phyloP scores from a whole-genome alignment of 805 yeast species.

The Metschnikowia gruessii region DNA sequence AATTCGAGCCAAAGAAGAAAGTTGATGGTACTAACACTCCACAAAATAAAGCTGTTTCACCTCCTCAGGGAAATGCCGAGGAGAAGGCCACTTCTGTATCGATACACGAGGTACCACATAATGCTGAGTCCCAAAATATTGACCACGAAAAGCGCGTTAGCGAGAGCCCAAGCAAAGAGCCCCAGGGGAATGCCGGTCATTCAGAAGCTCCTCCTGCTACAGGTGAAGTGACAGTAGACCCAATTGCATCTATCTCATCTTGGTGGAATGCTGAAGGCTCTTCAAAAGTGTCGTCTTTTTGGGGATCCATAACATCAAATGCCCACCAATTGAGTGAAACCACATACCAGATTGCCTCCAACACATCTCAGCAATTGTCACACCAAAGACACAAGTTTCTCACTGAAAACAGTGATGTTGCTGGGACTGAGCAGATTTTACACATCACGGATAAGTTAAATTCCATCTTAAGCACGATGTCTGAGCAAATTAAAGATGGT shows the following conservation, averaged over 20 bases:
- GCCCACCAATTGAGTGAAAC: slow-evolving; percentile 49
- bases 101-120: not conserved
- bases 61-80: not conserved
- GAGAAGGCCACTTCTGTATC: not conserved
- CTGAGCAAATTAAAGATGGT: slow-evolving; percentile 47
- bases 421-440: slow-evolving; percentile 28
- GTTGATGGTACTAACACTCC: slow-evolving; percentile 1
- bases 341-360: slow-evolving; percentile 49
- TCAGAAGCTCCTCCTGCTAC: not conserved
- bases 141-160: not conserved
- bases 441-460: slow-evolving; percentile 31
- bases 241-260: slow-evolving; percentile 59
- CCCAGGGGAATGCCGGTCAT: not conserved
- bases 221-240: slow-evolving; percentile 40
- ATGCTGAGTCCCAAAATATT: not conserved
- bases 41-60: not conserved
- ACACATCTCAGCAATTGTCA: slow-evolving; percentile 40
- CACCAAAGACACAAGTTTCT: slow-evolving; percentile 39
- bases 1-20: slow-evolving; percentile 36
- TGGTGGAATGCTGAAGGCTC: slow-evolving; percentile 80
- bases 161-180: not conserved
- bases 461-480: slow-evolving; percentile 35
- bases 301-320: slow-evolving; percentile 62
- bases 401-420: slow-evolving; percentile 23
- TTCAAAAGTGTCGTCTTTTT: slow-evolving; percentile 57